phyloP scores from a whole-genome alignment of 2,329 filamentous ascomycete genomes.

The Cercospora brassicicola region DNA sequence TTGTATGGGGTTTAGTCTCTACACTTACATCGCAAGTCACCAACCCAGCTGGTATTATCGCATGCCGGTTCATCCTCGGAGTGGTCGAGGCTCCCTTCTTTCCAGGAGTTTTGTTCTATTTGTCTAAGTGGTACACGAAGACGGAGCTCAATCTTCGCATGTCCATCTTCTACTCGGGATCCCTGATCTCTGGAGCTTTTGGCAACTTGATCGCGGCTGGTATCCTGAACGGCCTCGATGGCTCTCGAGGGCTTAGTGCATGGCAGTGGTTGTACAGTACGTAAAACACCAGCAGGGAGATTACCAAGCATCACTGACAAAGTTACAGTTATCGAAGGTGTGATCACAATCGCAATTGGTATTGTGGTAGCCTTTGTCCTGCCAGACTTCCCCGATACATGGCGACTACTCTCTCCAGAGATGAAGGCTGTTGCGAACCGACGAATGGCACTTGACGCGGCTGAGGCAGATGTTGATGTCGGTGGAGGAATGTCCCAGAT shows the following conservation, averaged over 20 bases:
- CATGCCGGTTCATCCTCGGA: conserved; percentile 61
- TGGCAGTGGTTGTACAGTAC: conserved; percentile 49
- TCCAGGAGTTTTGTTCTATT: conserved; percentile 56
- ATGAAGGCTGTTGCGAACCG: conserved; percentile 51
- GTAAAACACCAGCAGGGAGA: no score
- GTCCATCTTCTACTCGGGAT: conserved; percentile 66
- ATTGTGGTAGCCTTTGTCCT: conserved; percentile 41
- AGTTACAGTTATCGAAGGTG: conserved; percentile 46
- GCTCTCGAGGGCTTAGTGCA: conserved; percentile 56
- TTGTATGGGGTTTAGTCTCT: conserved; percentile 69
- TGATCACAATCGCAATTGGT: conserved; percentile 32
- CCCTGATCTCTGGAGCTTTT: conserved; percentile 70
- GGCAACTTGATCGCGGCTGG: conserved; percentile 62
- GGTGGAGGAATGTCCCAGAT: conserved; percentile 51
- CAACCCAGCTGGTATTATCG: conserved; percentile 33
- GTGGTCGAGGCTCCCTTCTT: conserved; percentile 57
- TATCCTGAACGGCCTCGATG: conserved; percentile 66
- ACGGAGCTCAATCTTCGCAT: conserved; percentile 67
- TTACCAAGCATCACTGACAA: conserved; percentile 25
- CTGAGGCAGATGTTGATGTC: conserved; percentile 53
- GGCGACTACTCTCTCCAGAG: conserved; percentile 43
- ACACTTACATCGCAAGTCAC: conserved; percentile 44
- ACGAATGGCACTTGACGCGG: conserved; percentile 53
- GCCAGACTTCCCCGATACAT: conserved; percentile 54
- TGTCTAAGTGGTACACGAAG: conserved; percentile 68